Evolutionary conservation across 306 rosid species (phyloP), one percentile per base, ranked within the genome.

Genomic region (Astragalus membranaceus): DNA sequence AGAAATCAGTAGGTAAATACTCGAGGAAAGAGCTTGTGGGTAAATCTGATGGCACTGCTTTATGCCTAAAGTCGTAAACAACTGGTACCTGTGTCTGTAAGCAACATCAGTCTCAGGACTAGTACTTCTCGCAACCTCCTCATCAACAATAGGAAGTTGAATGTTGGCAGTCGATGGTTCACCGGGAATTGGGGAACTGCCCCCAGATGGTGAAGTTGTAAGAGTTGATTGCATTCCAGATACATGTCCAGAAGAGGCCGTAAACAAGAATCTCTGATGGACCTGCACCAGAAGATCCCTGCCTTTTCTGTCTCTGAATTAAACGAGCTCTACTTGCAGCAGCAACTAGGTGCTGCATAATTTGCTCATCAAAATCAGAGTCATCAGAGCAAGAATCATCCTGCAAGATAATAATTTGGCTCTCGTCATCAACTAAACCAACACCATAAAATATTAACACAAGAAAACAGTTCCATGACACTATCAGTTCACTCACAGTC

Each of bases 311-410:
- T 81, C 88, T 81, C 16, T 62, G 80, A 70, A 75, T 41, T 70
- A 74, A 72, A 64, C 63, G 94, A 63, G 84, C 83, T 83, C 92
- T 88, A 72, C 77, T 82, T 10, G 87, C 76, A 39, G 86, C 88
- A 44, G 86, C 88, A 74, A 82, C 83, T 76, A 90, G 85, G 82
- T 81, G 94, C 76, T 78, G 93, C 96, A 87, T 88, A 51, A 87
- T 80, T 44, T 77, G 85, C 53, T 85, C 97, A n/a, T 89, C 91
- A 70, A 82, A 64, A 82, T 83, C 89, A 57, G 84, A 82, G 72
- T 90, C 92, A 30, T 85, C 93, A 23, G 97, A 85, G 72, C 64
- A 79, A 37, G 86, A 83, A 50, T 72, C 78, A 35, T 87, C 98
- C 98, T 93, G 92, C 59, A 75, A 72, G 43, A 67, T 66, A 17